Percentiles rank a stretch among this genome's conserved stretches.
Conservation (phyloP, 352 stramenopile genomes). For the Pythium vanterpoolii region DNA sequence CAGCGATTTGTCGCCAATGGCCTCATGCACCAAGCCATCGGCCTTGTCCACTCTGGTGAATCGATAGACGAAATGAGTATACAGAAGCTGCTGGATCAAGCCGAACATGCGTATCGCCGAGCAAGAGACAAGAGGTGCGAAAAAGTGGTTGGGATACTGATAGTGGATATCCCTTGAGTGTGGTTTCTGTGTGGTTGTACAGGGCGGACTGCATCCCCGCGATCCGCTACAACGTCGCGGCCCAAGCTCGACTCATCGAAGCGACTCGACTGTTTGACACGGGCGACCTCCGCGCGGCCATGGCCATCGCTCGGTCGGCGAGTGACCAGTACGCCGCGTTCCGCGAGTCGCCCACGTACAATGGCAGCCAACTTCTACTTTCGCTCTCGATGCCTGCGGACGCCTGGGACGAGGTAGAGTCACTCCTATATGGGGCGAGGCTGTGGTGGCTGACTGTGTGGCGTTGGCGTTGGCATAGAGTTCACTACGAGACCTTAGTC, state of each 20-base stretch:
- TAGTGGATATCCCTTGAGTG: no score
- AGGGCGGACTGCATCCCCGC: constrained; percentile 4
- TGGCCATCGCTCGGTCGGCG: neutral
- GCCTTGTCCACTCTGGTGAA: neutral
- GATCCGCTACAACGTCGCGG: constrained; percentile 1
- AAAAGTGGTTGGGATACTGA: neutral
- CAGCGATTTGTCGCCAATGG: constrained; percentile 1
- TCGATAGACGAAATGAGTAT: neutral
- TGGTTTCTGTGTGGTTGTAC: neutral
- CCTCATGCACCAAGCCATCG: neutral
- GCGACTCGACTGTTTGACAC: neutral
- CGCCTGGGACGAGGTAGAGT: neutral
- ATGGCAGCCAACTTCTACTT: constrained; percentile 2
- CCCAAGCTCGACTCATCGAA: neutral
- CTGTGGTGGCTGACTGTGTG: no score
- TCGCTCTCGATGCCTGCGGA: neutral
- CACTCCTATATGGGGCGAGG: no score
- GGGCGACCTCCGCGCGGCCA: constrained; percentile 1
- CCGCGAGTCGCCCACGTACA: neutral
- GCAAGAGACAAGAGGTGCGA: neutral
- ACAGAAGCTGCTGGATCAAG: neutral
- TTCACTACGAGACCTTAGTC: neutral
- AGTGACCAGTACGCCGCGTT: constrained; percentile 4
- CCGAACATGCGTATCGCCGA: neutral
- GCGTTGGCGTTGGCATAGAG: neutral